phyloP scores from a whole-genome alignment of 2,329 filamentous ascomycete species.

The Pyrenochaeta sp. region DNA sequence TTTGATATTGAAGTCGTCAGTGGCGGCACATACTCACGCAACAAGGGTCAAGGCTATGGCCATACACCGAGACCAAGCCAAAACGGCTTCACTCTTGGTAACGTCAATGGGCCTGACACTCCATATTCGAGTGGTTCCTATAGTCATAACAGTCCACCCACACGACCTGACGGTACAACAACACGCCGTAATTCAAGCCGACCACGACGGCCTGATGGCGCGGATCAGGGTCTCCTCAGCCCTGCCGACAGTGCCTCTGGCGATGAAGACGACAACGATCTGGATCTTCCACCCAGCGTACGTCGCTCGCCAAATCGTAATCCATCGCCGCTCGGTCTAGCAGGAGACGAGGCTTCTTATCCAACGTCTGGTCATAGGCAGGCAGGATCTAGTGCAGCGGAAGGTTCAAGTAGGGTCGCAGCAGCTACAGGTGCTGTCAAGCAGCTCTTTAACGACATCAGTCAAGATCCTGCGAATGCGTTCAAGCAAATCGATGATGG shows the following conservation, averaged over 20 bases:
- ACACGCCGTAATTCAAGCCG: conserved; percentile 62
- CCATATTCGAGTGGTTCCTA: conserved; percentile 66
- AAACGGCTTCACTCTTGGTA: conserved; percentile 64
- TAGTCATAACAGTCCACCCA: conserved; percentile 58
- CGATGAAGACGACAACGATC: conserved; percentile 62
- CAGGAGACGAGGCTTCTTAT: conserved; percentile 40
- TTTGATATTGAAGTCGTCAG: conserved; percentile 86
- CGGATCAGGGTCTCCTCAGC: conserved; percentile 63
- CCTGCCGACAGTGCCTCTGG: conserved; percentile 58
- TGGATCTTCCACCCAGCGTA: conserved; percentile 67
- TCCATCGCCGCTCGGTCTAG: conserved; percentile 36
- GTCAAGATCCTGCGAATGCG: conserved; percentile 87
- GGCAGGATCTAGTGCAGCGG: conserved; percentile 19
- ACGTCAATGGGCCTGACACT: conserved; percentile 60
- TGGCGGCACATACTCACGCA: conserved; percentile 79
- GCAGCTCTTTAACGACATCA: conserved; percentile 77
- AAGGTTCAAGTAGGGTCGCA: conserved; percentile 52
- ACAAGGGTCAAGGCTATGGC: conserved; percentile 77
- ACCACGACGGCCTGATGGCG: conserved; percentile 55
- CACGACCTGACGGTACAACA: conserved; percentile 51
- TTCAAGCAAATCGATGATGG: conserved; percentile 95
- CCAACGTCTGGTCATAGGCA: conserved; percentile 48
- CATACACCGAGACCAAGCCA: conserved; percentile 69
- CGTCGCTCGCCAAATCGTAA: conserved; percentile 53
- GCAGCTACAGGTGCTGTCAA: conserved; percentile 79